phyloP scores from a whole-genome alignment of 306 rosid genomes.

The Trifolium dubium region DNA sequence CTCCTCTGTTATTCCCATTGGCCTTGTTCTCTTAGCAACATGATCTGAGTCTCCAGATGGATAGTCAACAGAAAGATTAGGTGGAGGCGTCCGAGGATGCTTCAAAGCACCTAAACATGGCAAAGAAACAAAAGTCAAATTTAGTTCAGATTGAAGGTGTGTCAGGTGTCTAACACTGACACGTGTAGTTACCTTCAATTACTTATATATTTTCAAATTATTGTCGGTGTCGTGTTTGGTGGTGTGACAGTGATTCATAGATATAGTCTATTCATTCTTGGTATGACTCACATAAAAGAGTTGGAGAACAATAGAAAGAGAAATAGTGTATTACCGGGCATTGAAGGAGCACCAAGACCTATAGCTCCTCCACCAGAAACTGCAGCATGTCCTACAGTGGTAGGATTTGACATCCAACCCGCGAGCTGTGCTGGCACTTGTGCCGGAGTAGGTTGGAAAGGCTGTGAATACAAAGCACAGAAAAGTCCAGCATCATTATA shows the following conservation, averaged over 20 bases:
- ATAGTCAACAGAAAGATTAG: conserved; percentile 87
- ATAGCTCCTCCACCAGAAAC: conserved; percentile 93
- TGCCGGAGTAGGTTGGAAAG: conserved; percentile 88
- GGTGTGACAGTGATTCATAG: background rate
- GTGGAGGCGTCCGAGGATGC: conserved; percentile 96
- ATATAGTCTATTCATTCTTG: conserved; percentile 12
- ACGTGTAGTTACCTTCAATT: background rate
- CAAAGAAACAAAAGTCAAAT: conserved; percentile 41
- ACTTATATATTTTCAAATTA: background rate
- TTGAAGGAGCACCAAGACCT: conserved; percentile 96
- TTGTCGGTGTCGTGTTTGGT: background rate
- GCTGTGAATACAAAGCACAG: conserved; percentile 57
- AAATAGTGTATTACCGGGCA: conserved; percentile 64
- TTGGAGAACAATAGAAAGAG: conserved; percentile 28
- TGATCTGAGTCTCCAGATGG: conserved; percentile 94
- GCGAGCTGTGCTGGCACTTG: conserved; percentile 89
- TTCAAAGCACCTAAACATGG: conserved; percentile 79
- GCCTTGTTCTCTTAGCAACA: conserved; percentile 87
- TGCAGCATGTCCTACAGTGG: conserved; percentile 83
- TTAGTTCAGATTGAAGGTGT: background rate
- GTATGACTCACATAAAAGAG: conserved; percentile 19
- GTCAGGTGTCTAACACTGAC: background rate
- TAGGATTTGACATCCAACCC: conserved; percentile 99
- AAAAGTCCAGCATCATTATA: background rate
- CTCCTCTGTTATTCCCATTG: conserved; percentile 88